Evolutionary conservation across 163 green algal species (phyloP).

Genomic region (Smithsoniella earleae): DNA sequence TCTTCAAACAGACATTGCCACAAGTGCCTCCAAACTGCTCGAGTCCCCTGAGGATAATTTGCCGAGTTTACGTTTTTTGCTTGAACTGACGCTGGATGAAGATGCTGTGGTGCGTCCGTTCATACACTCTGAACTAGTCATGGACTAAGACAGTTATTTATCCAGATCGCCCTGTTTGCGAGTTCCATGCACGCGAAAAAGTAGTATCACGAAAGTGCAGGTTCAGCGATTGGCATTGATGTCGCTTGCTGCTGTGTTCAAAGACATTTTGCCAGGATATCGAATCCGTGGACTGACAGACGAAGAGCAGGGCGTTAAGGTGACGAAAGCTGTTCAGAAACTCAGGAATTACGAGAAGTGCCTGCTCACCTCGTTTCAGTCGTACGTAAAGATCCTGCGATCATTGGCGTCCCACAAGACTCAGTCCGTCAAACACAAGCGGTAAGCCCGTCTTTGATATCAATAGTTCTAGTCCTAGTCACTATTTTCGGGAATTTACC

Average conservation of each 20-base stretch:
- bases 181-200: too few species aligned
- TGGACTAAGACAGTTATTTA: too few species aligned
- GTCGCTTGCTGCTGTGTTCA: slow-evolving; percentile 73
- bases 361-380: slow-evolving; percentile 78
- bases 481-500: too few species aligned
- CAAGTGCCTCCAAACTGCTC: neutral
- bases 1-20: neutral
- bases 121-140: neutral
- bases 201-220: too few species aligned
- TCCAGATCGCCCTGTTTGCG: too few species aligned
- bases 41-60: slow-evolving; percentile 5
- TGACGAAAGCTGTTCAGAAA: slow-evolving; percentile 73
- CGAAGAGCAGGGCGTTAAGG: slow-evolving; percentile 57
- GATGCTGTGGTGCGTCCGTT: neutral
- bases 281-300: slow-evolving; percentile 70
- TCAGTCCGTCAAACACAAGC: neutral
- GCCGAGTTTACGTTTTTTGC: neutral
- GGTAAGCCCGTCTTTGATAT: neutral
- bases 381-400: slow-evolving; percentile 20
- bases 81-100: slow-evolving; percentile 7
- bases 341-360: slow-evolving; percentile 65
- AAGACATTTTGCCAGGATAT: slow-evolving; percentile 85
- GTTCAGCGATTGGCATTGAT: slow-evolving; percentile 74
- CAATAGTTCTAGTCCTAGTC: too few species aligned
- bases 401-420: neutral